These are phyloP conservation scores for Epichloe sylvatica DNA, from an alignment of 2,329 filamentous ascomycete genomes.

Conservation along the genomic window DNA sequence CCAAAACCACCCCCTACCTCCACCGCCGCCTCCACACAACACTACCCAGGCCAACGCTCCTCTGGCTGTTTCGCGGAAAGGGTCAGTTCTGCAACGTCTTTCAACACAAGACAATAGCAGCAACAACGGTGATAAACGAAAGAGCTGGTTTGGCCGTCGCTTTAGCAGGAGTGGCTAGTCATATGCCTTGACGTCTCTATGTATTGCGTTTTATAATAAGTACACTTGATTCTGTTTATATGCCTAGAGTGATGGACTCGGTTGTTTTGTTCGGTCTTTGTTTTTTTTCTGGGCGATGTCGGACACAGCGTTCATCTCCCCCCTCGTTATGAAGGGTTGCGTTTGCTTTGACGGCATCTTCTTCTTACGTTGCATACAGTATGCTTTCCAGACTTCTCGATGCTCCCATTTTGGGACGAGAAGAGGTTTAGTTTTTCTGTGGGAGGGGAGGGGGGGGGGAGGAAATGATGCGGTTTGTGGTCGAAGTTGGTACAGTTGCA, in stretches of 20 bases:
- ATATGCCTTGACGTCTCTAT: background rate
- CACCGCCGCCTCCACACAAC: conserved; percentile 10
- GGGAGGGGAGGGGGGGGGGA: too few relatives aligned
- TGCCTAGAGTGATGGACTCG: background rate
- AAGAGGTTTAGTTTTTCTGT: too few relatives aligned
- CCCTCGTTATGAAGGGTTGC: background rate
- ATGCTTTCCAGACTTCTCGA: background rate
- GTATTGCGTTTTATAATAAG: background rate
- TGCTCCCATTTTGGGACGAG: background rate
- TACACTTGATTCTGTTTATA: background rate
- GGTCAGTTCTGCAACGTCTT: conserved; percentile 8
- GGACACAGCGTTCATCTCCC: background rate
- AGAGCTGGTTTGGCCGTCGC: conserved; percentile 75
- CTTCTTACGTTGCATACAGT: background rate
- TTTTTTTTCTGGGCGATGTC: background rate
- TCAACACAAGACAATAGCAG: background rate
- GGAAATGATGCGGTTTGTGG: conserved; percentile 8
- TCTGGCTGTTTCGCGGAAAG: conserved; percentile 16
- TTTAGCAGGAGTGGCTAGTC: conserved; percentile 51
- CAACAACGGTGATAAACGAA: conserved; percentile 51
- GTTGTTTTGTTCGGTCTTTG: background rate
- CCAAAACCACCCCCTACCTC: conserved; percentile 13
- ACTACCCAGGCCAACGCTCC: conserved; percentile 8
- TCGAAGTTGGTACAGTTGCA: conserved; percentile 13
- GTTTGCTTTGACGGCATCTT: conserved; percentile 3